Base-by-base conservation (phyloP, 306 rosid genomes). In the Cucurbita argyrosperma region DNA sequence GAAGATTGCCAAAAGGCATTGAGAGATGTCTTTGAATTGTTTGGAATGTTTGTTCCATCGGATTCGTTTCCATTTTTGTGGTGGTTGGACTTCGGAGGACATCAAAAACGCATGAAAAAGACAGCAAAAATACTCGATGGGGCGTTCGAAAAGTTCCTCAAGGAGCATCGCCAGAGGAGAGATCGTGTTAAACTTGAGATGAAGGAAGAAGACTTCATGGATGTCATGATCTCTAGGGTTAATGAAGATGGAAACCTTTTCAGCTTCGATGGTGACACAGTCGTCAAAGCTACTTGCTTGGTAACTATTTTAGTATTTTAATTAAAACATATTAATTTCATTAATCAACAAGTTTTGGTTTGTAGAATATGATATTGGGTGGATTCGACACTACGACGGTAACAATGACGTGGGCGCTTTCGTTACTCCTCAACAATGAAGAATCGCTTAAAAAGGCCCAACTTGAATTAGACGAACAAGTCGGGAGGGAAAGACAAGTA, bases 71-170 rank as follows among this genome's bases (percentile, higher is more conserved):
- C 92, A 1, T 89, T 75, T 70, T 40, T 89, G 50, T 45, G 85
- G 21, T 87, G 90, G 88, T 59, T 87, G 35, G 92, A 85, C 74
- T 75, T 85, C 69, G 77, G 77, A 72, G 91, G 91, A 5, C 84
- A 83, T 51, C 85, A 86, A 68, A 86, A 11, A 76, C 84, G 88
- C 0, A 86, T 64, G 71, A 64, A 64, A 0, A 18, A 64, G 8
- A 18, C 50, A 0, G 15, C 35, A 0, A 42, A 64, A 5, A 8
- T 64, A 0, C 7, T 64, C 0, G 71, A 64, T 6, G 0, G 9
- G 15, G 21, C 4, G 35, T 10, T 63, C 39, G 12, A 10, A 8
- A 63, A 64, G 14, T 64, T 23, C 14, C 30, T 64, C 0, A 2
- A 1, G 21, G 69, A 74, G 6, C 77, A 59, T 46, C 43, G 19